Conservation (phyloP, 2,329 filamentous ascomycete species). For the Penicillium rolfsii region DNA sequence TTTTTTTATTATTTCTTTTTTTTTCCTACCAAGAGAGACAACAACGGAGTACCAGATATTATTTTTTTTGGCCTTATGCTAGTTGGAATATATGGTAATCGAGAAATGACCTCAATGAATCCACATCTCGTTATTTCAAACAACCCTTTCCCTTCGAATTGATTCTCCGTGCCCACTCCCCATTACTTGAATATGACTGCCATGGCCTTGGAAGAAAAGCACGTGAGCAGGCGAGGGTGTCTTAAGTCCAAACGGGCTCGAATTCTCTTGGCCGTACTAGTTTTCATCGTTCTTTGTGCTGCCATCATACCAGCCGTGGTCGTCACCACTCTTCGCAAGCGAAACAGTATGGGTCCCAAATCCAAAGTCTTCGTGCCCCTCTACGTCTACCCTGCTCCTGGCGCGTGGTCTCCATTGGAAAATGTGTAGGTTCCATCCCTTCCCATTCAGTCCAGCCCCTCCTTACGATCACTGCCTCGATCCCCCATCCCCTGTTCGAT, state of each 20-base stretch:
- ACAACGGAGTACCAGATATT: neutral
- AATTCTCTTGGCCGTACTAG: constrained; percentile 31
- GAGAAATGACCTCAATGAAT: constrained; percentile 4
- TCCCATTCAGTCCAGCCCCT: constrained; percentile 16
- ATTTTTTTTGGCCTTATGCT: neutral
- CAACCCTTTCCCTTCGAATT: constrained; percentile 10
- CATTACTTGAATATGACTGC: constrained; percentile 20
- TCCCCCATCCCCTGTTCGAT: constrained; percentile 9
- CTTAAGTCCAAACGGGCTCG: constrained; percentile 37
- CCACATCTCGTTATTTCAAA: constrained; percentile 22
- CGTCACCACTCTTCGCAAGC: constrained; percentile 39
- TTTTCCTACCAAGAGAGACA: neutral
- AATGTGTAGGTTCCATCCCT: constrained; percentile 44
- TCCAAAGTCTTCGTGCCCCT: constrained; percentile 53
- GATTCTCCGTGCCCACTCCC: constrained; percentile 8
- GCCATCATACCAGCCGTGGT: constrained; percentile 39
- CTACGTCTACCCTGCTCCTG: constrained; percentile 54
- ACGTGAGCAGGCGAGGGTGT: constrained; percentile 37
- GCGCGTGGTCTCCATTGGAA: constrained; percentile 52
- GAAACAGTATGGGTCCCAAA: constrained; percentile 42
- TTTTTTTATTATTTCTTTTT: constrained; percentile 6
- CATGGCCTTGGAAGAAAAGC: constrained; percentile 35
- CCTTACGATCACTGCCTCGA: constrained; percentile 10
- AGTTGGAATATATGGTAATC: constrained; percentile 14
- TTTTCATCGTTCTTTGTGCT: constrained; percentile 37